Evolutionary conservation across 2,329 filamentous ascomycete species (phyloP).

Genomic region (Fusarium chlamydosporum): DNA sequence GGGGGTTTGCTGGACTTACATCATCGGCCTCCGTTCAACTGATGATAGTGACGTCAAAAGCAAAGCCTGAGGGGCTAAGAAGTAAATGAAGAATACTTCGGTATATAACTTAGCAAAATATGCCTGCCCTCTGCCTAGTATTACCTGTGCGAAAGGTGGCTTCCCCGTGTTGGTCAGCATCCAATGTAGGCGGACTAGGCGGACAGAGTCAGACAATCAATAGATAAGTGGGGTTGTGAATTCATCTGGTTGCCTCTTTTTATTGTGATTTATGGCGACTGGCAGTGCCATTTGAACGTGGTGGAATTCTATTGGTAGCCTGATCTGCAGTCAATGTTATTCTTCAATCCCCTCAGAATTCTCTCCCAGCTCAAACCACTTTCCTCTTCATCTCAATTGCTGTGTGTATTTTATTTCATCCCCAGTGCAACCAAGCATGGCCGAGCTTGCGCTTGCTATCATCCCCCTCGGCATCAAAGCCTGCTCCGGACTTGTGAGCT

Average conservation of each 20-base stretch:
- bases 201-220: neutral
- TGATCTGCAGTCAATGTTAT: neutral
- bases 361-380: neutral
- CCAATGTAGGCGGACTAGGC: neutral
- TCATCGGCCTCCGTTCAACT: neutral
- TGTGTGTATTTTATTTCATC: no score
- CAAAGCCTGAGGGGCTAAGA: no score
- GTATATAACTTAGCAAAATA: no score
- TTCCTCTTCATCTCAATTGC: no score
- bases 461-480: neutral
- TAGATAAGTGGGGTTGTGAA: neutral
- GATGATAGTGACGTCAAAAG: neutral
- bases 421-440: neutral
- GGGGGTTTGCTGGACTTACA: no score
- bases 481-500: conserved; percentile 2
- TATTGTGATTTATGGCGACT: neutral
- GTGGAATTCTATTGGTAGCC: conserved; percentile 1
- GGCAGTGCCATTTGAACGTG: neutral
- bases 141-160: no score
- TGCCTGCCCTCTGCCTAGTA: no score
- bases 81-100: no score
- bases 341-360: no score
- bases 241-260: neutral
- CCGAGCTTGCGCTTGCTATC: conserved; percentile 8
- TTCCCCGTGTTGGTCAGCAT: neutral